A percentile compares a stretch with the other conserved stretches of the same genome.
phyloP scores from a whole-genome alignment of 352 stramenopile species.

The Phytophthora cactorum region DNA sequence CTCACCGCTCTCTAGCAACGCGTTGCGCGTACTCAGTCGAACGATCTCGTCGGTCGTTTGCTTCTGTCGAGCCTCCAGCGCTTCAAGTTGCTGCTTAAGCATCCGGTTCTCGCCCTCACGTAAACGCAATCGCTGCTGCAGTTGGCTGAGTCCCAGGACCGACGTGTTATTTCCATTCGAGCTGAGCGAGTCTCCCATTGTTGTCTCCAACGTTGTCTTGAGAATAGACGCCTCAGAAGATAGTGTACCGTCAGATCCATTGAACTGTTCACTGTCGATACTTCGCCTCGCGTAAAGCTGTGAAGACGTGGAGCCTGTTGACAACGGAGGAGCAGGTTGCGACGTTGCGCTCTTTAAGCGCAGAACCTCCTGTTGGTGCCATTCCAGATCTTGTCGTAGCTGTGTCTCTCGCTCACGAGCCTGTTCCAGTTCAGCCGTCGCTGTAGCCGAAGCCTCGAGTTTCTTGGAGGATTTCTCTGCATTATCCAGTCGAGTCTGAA shows the following conservation, averaged over 20 bases:
- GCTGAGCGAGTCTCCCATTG: conserved; percentile 31
- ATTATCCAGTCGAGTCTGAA: conserved; percentile 38
- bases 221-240: conserved; percentile 67
- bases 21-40: conserved; percentile 74
- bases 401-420: conserved; percentile 48
- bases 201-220: conserved; percentile 58
- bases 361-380: conserved; percentile 63
- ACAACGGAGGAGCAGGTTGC: conserved; percentile 19
- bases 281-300: conserved; percentile 25
- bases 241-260: conserved; percentile 13
- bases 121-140: conserved; percentile 77
- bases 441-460: conserved; percentile 10
- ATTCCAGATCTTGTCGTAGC: conserved; percentile 66
- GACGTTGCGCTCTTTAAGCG: conserved; percentile 40
- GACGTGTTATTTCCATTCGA: conserved; percentile 49
- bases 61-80: conserved; percentile 71
- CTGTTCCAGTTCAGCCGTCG: conserved; percentile 48
- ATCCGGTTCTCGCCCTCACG: conserved; percentile 79
- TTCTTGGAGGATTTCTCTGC: conserved; percentile 19
- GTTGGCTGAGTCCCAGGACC: conserved; percentile 73
- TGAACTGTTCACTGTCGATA: conserved; percentile 27
- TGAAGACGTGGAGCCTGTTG: conserved; percentile 31
- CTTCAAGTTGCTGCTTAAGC: conserved; percentile 72
- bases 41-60: conserved; percentile 78
- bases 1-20: conserved; percentile 69